These are phyloP conservation scores for Leccinum ponderosum DNA, from an alignment of 1,284 basidiomycete species.

Conservation along the genomic window DNA sequence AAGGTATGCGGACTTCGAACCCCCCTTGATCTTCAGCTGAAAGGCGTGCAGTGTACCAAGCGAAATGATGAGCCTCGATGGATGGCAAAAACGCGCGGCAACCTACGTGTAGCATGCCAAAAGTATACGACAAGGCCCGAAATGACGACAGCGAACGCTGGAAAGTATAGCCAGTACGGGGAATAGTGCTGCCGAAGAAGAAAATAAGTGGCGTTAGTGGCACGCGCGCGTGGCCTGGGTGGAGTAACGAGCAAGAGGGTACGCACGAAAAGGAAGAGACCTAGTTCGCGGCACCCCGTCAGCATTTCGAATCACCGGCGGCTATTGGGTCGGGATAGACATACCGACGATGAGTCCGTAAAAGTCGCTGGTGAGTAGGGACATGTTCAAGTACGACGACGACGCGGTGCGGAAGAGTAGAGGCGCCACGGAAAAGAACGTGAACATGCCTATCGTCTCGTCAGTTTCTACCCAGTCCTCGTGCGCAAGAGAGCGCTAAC, in stretches of 20 bases:
- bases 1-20: slow-evolving; percentile 26
- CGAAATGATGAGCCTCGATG: slow-evolving; percentile 1
- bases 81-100: background rate
- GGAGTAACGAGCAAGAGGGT: background rate
- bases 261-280: slow-evolving; percentile 67
- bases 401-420: slow-evolving; percentile 80
- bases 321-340: slow-evolving; percentile 18
- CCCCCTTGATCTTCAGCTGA: slow-evolving; percentile 31
- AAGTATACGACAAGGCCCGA: slow-evolving; percentile 76
- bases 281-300: slow-evolving; percentile 30
- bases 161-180: slow-evolving; percentile 84
- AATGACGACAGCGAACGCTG: slow-evolving; percentile 69
- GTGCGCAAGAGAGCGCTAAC: slow-evolving; percentile 28
- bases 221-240: background rate
- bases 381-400: slow-evolving; percentile 81
- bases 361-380: slow-evolving; percentile 83
- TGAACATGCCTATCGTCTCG: slow-evolving; percentile 56
- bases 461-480: slow-evolving; percentile 13
- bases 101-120: slow-evolving; percentile 77
- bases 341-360: slow-evolving; percentile 80
- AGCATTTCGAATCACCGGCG: background rate
- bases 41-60: background rate
- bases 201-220: background rate
- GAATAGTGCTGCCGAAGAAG: slow-evolving; percentile 57
- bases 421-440: slow-evolving; percentile 82